These are phyloP conservation scores for Entomortierella chlamydospora DNA, from an alignment of 192 early-diverging fungal genomes.

Conservation along the genomic window DNA sequence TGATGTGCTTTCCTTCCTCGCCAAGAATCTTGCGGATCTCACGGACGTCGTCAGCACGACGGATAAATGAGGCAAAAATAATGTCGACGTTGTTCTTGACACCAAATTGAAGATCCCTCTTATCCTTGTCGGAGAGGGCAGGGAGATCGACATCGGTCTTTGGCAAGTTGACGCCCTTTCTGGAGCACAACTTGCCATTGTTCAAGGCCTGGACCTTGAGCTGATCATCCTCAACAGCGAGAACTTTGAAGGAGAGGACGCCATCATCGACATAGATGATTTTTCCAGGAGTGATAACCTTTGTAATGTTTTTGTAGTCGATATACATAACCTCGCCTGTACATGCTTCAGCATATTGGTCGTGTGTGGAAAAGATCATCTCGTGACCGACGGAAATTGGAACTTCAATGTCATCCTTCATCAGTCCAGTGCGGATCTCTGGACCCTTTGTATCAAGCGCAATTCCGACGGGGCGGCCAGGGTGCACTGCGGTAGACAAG, in stretches of 20 bases:
- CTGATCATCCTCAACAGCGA: slow-evolving; percentile 71
- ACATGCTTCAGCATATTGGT: slow-evolving; percentile 70
- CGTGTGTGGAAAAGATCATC: slow-evolving; percentile 82
- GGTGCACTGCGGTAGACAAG: slow-evolving; percentile 49
- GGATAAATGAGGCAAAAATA: slow-evolving; percentile 97
- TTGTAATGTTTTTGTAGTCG: slow-evolving; percentile 84
- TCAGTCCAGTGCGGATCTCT: slow-evolving; percentile 88
- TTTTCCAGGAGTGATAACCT: slow-evolving; percentile 79
- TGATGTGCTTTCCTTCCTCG: slow-evolving; percentile 84
- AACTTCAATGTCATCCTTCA: slow-evolving; percentile 78
- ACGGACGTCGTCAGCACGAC: slow-evolving; percentile 88
- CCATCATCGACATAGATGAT: slow-evolving; percentile 95
- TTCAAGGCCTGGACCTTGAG: slow-evolving; percentile 82
- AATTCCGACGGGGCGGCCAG: slow-evolving; percentile 69
- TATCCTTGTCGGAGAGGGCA: slow-evolving; percentile 96
- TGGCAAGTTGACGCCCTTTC: slow-evolving; percentile 97
- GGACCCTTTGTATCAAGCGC: slow-evolving; percentile 89
- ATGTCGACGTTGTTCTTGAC: slow-evolving; percentile 95
- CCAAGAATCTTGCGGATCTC: slow-evolving; percentile 91
- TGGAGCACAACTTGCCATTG: slow-evolving; percentile 87
- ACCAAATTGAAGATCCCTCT: slow-evolving; percentile 89
- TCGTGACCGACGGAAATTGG: slow-evolving; percentile 81
- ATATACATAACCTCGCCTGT: slow-evolving; percentile 77
- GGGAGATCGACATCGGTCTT: slow-evolving; percentile 93
- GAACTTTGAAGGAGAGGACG: slow-evolving; percentile 94